Evolutionary conservation across 345 rosid species (phyloP).

Genomic region (Bruguiera sexangula): DNA sequence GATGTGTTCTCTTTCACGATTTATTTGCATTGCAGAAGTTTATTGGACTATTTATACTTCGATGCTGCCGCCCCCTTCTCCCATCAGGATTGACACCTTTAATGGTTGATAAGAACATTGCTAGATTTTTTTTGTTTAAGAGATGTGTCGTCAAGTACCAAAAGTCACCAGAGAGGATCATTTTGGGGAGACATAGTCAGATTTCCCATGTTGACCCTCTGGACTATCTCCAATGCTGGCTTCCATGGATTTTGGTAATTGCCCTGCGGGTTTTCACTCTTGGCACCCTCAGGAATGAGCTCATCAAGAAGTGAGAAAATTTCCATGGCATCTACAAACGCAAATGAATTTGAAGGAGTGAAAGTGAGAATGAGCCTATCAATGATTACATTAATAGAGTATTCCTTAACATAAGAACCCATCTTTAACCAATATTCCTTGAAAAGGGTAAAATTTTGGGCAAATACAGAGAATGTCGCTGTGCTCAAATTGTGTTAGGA

Average conservation of each 20-base stretch:
- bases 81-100: slow-evolving; percentile 39
- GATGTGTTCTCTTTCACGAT: no score
- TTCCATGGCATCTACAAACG: slow-evolving; percentile 78
- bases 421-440: slow-evolving; percentile 35
- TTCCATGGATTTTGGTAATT: slow-evolving; percentile 23
- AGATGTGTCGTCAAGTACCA: slow-evolving; percentile 58
- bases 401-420: slow-evolving; percentile 47
- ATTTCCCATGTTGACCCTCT: slow-evolving; percentile 89
- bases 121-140: slow-evolving; percentile 33
- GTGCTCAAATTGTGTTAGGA: slow-evolving; percentile 33
- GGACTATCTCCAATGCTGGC: slow-evolving; percentile 62
- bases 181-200: slow-evolving; percentile 39
- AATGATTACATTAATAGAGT: slow-evolving; percentile 47
- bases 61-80: no score
- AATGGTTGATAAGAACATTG: slow-evolving; percentile 26
- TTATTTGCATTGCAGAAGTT: no score
- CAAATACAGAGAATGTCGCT: slow-evolving; percentile 61
- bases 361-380: slow-evolving; percentile 44
- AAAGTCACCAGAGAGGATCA: slow-evolving; percentile 67
- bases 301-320: slow-evolving; percentile 55
- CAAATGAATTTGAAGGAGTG: slow-evolving; percentile 50
- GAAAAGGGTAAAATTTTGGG: slow-evolving; percentile 63
- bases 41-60: no score
- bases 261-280: slow-evolving; percentile 21
- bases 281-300: slow-evolving; percentile 49